Evolutionary conservation across 2,329 filamentous ascomycete species (phyloP).

Genomic region (Ceratocystis albifundus): DNA sequence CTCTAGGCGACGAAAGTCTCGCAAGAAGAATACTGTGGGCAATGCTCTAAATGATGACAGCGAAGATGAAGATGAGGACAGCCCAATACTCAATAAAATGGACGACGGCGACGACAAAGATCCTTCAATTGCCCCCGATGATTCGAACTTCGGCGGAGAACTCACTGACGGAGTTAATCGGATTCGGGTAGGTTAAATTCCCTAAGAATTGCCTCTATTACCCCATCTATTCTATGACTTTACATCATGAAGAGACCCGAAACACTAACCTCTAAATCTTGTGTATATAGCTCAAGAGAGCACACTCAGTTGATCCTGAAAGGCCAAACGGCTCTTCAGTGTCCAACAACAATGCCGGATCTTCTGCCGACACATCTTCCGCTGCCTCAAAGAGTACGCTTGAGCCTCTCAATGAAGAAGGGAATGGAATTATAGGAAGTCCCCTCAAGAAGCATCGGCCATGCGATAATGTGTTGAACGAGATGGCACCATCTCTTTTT

Average conservation of each 20-base stretch:
- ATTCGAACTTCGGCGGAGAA: conserved; percentile 60
- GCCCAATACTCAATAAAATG: conserved; percentile 51
- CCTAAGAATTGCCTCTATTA: too few relatives aligned
- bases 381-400: conserved; percentile 20
- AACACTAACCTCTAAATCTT: not conserved
- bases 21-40: conserved; percentile 53
- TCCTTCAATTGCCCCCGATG: conserved; percentile 52
- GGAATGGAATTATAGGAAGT: conserved; percentile 42
- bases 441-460: conserved; percentile 66
- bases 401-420: conserved; percentile 20
- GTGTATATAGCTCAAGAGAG: conserved; percentile 56
- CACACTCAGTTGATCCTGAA: conserved; percentile 62
- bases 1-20: conserved; percentile 45
- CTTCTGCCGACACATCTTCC: conserved; percentile 17
- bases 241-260: not conserved
- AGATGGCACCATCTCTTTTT: conserved; percentile 20
- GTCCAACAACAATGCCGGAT: conserved; percentile 29
- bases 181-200: conserved; percentile 54
- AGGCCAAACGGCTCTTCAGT: conserved; percentile 31
- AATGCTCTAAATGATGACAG: conserved; percentile 58
- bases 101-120: conserved; percentile 53
- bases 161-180: conserved; percentile 70
- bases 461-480: conserved; percentile 31
- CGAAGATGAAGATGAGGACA: conserved; percentile 60
- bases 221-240: not conserved